Base-by-base conservation (phyloP, 1,284 basidiomycete species). In the Cerrena zonata region DNA sequence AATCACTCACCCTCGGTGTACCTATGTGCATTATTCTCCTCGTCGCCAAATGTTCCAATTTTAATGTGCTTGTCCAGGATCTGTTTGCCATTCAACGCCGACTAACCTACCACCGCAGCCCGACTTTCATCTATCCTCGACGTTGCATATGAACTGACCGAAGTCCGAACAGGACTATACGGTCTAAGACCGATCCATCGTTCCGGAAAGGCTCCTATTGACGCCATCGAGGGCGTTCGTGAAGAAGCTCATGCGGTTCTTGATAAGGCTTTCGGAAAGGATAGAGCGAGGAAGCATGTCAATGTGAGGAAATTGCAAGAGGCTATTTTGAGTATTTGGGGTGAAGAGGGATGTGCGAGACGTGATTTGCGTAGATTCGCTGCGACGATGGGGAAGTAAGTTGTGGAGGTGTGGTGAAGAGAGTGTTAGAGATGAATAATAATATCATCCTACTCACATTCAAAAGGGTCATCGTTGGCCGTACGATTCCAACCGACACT, bases 111-210 rank as follows among this genome's bases (percentile, higher is more conserved):
- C 3, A 65, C 63, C 50, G 57, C 61, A 12, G 48, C 58, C 2
- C 53, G 58, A 25, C 49, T 61, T 18, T 45, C 56, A 22, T 52
- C 53, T 22, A 58, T 51, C 21, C 56, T 60, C 45, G 48, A 57
- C 18, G 46, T 59, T 41, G 63, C 55, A 10, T 65, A 65, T 51
- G 63, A 66, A 57, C 55, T 66, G 5, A 41, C 63, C 44, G 62
- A 66, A 47, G 58, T 60, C 11, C 60, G 64, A 18, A 58, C 23
- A 11, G 62, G 60, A 4, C 37, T 57, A 44, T 34, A 15, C 30
- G 62, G 60, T 2, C 48, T 59, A 19, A 51, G 50, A 37, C 60
- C 58, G 47, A 39, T 58, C 7, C 49, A 46, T 36, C 52, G 55
- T n/a, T 53, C 52, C 1, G 55, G 55, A 11, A 56, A 43, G 19